Evolutionary conservation across 2,329 filamentous ascomycete genomes (phyloP), one percentile per base, ranked within the genome.

Genomic region (Simplicillium aogashimaense): DNA sequence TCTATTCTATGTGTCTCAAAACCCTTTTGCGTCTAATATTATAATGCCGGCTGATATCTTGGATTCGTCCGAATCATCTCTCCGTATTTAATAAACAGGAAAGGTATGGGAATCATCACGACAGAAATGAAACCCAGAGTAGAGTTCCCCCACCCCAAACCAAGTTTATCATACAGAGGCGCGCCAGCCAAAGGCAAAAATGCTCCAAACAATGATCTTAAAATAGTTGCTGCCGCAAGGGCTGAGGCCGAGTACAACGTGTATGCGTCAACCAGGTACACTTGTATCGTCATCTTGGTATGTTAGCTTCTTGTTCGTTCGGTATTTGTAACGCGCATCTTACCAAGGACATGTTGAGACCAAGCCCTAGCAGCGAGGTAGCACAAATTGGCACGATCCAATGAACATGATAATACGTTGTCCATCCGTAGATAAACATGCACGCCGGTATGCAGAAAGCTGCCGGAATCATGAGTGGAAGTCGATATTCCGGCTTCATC

Each of bases 301-400:
- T 40, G 28, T 29, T 6, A 37, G 12, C 12, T 16, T 38, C 32
- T 44, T 14, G 63, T n/a, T n/a, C n/a, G n/a, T n/a, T n/a, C n/a
- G n/a, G n/a, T 3, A 59, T 53, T 4, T 62, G 55, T 63, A 41
- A 13, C 20, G 11, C 10, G n/a, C 51, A 20, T 44, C 54, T 56
- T 55, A 78, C 74, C 41, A 67, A 67, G 4, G 66, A 57, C 16
- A 72, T 63, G 35, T 76, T 68, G 47, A 68, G 69, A 1, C 74
- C 74, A 4, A 65, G 58, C 0, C 68, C 68, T 43, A 79, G 71
- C 13, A 76, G 60, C 0, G 58, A 54, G 2, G 69, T 69, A 2
- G 75, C 76, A 17, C 78, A 64, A 36, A 79, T 75, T 0, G 76
- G 73, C 5, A 75, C 63, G 15, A 78, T 69, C 71, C 72, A 81